These are phyloP conservation scores for Cladosporium sp. DNA, from an alignment of 2,329 filamentous ascomycete species.

Conservation along the genomic window DNA sequence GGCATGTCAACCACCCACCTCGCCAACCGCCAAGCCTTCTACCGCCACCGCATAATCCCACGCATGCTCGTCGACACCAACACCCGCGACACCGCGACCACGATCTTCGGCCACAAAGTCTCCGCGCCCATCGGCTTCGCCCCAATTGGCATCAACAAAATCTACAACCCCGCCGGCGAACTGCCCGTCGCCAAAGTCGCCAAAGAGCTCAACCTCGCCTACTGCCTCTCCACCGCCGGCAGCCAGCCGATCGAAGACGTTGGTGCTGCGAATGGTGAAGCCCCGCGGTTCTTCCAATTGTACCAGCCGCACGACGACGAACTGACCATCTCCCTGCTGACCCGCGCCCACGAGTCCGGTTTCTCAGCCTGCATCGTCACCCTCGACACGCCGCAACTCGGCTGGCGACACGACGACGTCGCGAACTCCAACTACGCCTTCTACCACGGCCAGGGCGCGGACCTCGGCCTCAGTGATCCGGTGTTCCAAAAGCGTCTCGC, in stretches of 20 bases:
- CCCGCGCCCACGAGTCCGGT: slow-evolving; percentile 56
- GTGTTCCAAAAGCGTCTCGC: slow-evolving; percentile 59
- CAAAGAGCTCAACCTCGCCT: slow-evolving; percentile 60
- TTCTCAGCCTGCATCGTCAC: slow-evolving; percentile 63
- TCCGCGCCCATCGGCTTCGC: slow-evolving; percentile 65
- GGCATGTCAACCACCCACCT: slow-evolving; percentile 56
- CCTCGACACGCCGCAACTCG: slow-evolving; percentile 65
- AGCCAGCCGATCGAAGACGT: slow-evolving; percentile 61
- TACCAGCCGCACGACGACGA: slow-evolving; percentile 67
- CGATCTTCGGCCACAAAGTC: slow-evolving; percentile 62
- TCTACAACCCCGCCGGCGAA: slow-evolving; percentile 62
- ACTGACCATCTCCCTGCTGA: slow-evolving; percentile 58
- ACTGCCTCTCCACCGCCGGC: slow-evolving; percentile 62
- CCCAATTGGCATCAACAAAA: slow-evolving; percentile 67
- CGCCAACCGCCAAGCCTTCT: slow-evolving; percentile 65
- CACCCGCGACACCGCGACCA: slow-evolving; percentile 57
- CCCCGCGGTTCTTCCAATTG: slow-evolving; percentile 62
- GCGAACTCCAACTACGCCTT: slow-evolving; percentile 63
- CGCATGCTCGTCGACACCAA: slow-evolving; percentile 64
- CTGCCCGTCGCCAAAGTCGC: slow-evolving; percentile 62
- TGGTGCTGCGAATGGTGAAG: slow-evolving; percentile 55
- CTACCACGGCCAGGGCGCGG: slow-evolving; percentile 61
- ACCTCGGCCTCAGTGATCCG: slow-evolving; percentile 61
- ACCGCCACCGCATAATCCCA: slow-evolving; percentile 63
- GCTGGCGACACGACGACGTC: slow-evolving; percentile 62